phyloP scores from a whole-genome alignment of 208 protist genomes.

The Trypanosoma platydactyli region DNA sequence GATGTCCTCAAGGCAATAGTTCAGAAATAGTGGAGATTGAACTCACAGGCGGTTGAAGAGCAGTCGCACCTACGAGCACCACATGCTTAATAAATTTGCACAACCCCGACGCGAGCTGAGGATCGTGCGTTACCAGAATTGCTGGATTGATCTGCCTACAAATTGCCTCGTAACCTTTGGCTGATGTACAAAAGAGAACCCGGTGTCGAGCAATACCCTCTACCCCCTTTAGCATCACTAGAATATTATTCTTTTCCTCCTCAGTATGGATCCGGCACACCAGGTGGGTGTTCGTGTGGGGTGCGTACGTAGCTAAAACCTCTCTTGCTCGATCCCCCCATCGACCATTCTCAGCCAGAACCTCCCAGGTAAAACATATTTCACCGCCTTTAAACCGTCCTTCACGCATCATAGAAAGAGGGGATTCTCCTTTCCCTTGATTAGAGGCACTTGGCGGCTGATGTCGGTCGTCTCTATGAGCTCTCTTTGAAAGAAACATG shows the following conservation, averaged over 20 bases:
- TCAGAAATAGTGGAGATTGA: conserved; percentile 18
- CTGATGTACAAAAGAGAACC: conserved; percentile 81
- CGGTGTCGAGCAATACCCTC: conserved; percentile 62
- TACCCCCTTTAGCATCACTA: conserved; percentile 42
- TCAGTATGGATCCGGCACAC: conserved; percentile 66
- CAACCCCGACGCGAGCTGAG: conserved; percentile 52
- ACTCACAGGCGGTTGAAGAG: conserved; percentile 38
- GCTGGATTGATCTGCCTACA: conserved; percentile 76
- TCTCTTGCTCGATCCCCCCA: conserved; percentile 56
- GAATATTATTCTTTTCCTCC: conserved; percentile 51
- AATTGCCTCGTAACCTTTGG: conserved; percentile 85
- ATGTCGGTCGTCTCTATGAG: background rate
- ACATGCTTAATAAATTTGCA: conserved; percentile 67
- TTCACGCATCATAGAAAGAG: conserved; percentile 36
- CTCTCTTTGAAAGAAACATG: conserved; percentile 45
- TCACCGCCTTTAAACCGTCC: conserved; percentile 49
- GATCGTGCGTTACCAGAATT: conserved; percentile 63
- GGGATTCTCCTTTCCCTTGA: conserved; percentile 19
- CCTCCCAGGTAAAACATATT: conserved; percentile 76
- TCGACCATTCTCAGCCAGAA: conserved; percentile 41
- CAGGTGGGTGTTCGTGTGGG: conserved; percentile 66
- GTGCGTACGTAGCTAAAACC: conserved; percentile 42
- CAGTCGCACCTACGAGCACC: conserved; percentile 44
- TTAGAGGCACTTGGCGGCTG: background rate
- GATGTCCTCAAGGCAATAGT: background rate